A percentile compares a stretch with the other conserved stretches of the same genome.
Conservation (phyloP, 2,329 filamentous ascomycete genomes). For the Fusarium pseudonygamai region DNA sequence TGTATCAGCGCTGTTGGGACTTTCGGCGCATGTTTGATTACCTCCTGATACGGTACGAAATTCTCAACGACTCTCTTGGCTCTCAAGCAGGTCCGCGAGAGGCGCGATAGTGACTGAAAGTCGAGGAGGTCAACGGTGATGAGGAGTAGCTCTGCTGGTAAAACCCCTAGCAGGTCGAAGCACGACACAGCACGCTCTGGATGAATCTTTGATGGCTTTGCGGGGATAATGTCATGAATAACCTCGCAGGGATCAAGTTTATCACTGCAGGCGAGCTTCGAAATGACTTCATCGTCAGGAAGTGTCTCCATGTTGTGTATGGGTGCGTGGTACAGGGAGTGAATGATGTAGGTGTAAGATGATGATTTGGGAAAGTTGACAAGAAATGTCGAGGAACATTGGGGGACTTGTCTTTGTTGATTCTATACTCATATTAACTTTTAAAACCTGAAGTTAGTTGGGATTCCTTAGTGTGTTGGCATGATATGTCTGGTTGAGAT, state of each 20-base stretch:
- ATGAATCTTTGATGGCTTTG: neutral
- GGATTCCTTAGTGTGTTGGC: neutral
- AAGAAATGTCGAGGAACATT: neutral
- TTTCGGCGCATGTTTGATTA: neutral
- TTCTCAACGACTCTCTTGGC: neutral
- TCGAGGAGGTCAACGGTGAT: neutral
- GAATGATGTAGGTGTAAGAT: neutral
- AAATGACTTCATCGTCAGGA: neutral
- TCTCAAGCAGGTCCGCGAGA: neutral
- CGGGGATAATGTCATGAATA: neutral
- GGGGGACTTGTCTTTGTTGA: neutral
- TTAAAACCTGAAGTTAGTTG: neutral
- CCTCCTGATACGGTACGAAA: neutral
- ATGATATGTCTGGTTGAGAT: neutral
- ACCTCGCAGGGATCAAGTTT: rapidly evolving
- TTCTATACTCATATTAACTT: neutral
- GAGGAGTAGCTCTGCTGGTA: neutral
- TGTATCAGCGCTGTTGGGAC: neutral
- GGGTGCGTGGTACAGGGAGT: rapidly evolving
- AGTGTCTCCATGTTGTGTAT: neutral
- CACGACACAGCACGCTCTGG: neutral
- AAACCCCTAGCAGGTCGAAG: rapidly evolving
- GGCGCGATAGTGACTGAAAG: neutral
- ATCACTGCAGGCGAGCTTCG: neutral
- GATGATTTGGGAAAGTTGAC: neutral